Base-by-base conservation (phyloP, 2,329 filamentous ascomycete species). In the Dactylellina sp. region DNA sequence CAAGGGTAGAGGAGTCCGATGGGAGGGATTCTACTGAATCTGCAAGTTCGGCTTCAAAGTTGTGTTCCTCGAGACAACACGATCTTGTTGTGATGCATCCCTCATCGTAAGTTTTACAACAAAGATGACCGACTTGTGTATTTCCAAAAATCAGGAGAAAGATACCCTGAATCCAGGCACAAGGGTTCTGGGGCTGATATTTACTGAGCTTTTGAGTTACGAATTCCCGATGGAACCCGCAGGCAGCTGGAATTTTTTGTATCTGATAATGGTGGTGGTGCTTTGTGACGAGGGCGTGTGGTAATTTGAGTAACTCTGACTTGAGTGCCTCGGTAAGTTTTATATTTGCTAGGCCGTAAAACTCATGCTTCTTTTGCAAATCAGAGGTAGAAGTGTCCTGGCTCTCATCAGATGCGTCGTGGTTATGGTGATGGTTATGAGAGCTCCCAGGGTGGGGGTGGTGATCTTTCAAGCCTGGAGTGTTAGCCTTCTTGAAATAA, bases 181-280 rank as follows among this genome's bases (percentile, higher is more conserved):
- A 72, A 18, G 32, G 52, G 40, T 60, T 60, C 37, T 40, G 39
- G 9, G 3, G 4, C 12, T 60, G 5, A 25, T 9, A 20, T n/a
- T 40, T 60, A 20, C 14, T 28, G 7, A 37, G n/a, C 18, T 65
- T 59, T 20, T 25, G 52, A n/a, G 18, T 16, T 0, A 32, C 44
- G 11, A 60, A 60, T 20, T 64, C 59, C 32, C 16, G 37, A n/a
- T 72, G 68, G 14, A 72, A 72, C 2, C 5, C 11, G 40, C 68
- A 72, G 25, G 52, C 7, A 9, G 39, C 9, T n/a, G 18, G 25
- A 3, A 72, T 14, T 14, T 44, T 53, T 2, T 55, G 37, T 3
- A 64, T 3, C 14, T 53, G 24, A 14, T 64, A 72, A n/a, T 72
- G 68, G 39, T 72, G 68, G 37, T 72, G 68, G 24, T 72, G 68